Base-by-base conservation (phyloP, 306 rosid genomes). In the Delonix regia region DNA sequence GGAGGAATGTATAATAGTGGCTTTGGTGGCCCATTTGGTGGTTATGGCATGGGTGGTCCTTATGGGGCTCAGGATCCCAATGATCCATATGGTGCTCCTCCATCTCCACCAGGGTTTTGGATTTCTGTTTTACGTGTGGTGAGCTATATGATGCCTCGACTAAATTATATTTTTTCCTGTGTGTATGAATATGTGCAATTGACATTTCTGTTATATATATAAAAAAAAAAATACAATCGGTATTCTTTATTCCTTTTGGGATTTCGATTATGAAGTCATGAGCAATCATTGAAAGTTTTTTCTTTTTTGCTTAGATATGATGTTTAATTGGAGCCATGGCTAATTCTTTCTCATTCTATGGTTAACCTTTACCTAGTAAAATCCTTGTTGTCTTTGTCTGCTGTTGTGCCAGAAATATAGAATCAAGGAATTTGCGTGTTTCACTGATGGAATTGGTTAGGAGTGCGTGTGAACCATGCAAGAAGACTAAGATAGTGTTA, bases 81-180 rank as follows among this genome's bases (percentile, higher is more conserved):
- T 83, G 78, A 90, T 78, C 97, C 96, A 0, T 80, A 83, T 21
- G 97, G 92, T 38, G 73, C 78, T 81, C 93, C 97, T 76, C 78
- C 94, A 38, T 81, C 97, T 62, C 93, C 90, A 1, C 96, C 96
- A 16, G 90, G 94, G 59, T 90, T 93, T 79, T 93, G 97, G 97
- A 85, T 93, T 75, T 93, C 97, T 69, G 81, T 80, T 74, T 80
- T 89, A 24, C 89, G 82, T 33, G 91, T 85, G 96, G 97, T 93
- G 81, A 78, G 93, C 10, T 4, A 57, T 76, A 41, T 77, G 18
- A 27, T 81, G 39, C 59, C 75, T 68, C 75, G 7, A 27, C 25
- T 34, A 4, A 47, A 15, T 53, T 69, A 3, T n/a, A 21, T 47
- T 16, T 68, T 76, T 5, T 41, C 6, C 53, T 14, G 9, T 5